Percentiles rank a stretch among this genome's conserved stretches.
Evolutionary conservation across 495 filamentous ascomycete species (phyloP).

Genomic region (Beverwykella pulmonaria): DNA sequence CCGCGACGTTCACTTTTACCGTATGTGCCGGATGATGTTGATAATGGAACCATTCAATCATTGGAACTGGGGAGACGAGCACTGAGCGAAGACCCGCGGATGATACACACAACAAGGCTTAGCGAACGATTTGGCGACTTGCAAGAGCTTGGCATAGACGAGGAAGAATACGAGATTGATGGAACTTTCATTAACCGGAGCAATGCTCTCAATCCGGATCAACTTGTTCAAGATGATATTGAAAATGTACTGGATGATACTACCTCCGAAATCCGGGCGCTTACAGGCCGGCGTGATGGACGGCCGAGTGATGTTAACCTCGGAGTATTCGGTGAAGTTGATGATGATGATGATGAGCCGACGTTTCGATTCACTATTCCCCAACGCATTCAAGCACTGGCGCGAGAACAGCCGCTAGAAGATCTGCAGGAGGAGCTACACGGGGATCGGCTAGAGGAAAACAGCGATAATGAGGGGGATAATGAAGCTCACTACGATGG

Average conservation of each 20-base stretch:
- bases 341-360: conserved; percentile 36
- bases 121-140: conserved; percentile 65
- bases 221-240: conserved; percentile 43
- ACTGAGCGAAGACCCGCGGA: conserved; percentile 54
- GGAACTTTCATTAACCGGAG: conserved; percentile 45
- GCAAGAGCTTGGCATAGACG: conserved; percentile 40
- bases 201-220: conserved; percentile 37
- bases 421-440: conserved; percentile 46
- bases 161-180: conserved; percentile 45
- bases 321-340: conserved; percentile 27
- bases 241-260: conserved; percentile 51
- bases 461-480: conserved; percentile 41
- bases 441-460: conserved; percentile 18
- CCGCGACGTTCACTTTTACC: conserved; percentile 66
- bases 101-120: conserved; percentile 55
- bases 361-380: conserved; percentile 39
- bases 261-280: conserved; percentile 39
- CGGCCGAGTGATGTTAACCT: conserved; percentile 34
- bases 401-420: conserved; percentile 6
- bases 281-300: conserved; percentile 34
- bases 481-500: conserved; percentile 35
- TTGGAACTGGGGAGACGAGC: conserved; percentile 71
- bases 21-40: conserved; percentile 47
- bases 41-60: conserved; percentile 62
- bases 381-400: conserved; percentile 17